Percentiles rank a stretch among this genome's conserved stretches.
These are phyloP conservation scores for Pichia sp. DNA, from an alignment of 1,139 yeast genomes.

Conservation along the genomic window DNA sequence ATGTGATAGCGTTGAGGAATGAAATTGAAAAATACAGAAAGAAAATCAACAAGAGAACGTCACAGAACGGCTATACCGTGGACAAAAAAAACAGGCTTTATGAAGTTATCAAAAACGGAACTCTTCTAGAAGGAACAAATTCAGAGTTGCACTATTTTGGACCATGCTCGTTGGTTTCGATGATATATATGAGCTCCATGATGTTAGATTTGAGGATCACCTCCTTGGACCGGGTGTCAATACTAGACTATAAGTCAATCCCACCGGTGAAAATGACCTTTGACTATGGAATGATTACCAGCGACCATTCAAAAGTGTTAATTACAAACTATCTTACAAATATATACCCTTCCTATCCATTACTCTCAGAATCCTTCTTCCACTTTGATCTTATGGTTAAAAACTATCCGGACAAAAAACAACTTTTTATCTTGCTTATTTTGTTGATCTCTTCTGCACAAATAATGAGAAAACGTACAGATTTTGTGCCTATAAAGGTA, in stretches of 20 bases:
- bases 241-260: slow-evolving; percentile 4
- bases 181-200: slow-evolving; percentile 15
- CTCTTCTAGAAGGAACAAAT: slow-evolving; percentile 17
- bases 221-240: neutral
- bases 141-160: slow-evolving; percentile 19
- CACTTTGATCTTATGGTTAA: slow-evolving; percentile 20
- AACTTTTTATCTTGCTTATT: slow-evolving; percentile 18
- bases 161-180: slow-evolving; percentile 18
- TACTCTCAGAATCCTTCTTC: slow-evolving; percentile 20
- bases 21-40: slow-evolving; percentile 19
- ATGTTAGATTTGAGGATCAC: slow-evolving; percentile 10
- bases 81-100: slow-evolving; percentile 1
- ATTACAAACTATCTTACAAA: slow-evolving; percentile 20
- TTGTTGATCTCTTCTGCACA: slow-evolving; percentile 23
- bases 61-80: neutral
- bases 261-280: slow-evolving; percentile 17
- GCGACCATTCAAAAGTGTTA: slow-evolving; percentile 19
- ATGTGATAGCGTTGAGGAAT: slow-evolving; percentile 16
- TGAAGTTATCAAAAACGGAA: slow-evolving; percentile 15
- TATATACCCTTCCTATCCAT: slow-evolving; percentile 21
- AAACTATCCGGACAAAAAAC: slow-evolving; percentile 19
- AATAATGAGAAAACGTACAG: slow-evolving; percentile 19
- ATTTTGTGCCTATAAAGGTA: slow-evolving; percentile 20
- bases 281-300: slow-evolving; percentile 18
- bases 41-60: slow-evolving; percentile 14